Conservation (phyloP, 441 rosid genomes). For the Gossypium gossypioides region DNA sequence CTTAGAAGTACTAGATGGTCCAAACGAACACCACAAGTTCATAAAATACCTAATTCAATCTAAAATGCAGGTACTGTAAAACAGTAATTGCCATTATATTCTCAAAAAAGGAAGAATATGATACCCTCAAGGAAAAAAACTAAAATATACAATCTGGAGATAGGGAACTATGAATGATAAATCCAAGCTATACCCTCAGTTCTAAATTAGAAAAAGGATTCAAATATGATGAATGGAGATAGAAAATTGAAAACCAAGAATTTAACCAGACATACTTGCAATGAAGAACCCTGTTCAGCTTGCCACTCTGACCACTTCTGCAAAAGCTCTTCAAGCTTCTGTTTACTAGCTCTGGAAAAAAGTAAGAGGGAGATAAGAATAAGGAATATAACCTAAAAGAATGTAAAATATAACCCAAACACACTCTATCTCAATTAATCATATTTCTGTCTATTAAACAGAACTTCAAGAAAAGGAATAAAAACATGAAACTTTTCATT, state of each 20-base stretch:
- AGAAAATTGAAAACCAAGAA: background rate
- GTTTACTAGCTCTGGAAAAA: conserved; percentile 65
- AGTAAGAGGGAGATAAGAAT: conserved; percentile 8
- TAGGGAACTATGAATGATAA: background rate
- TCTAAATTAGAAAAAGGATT: conserved; percentile 3
- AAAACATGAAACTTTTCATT: conserved; percentile 9
- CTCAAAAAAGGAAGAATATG: background rate
- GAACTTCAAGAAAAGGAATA: background rate
- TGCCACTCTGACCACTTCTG: conserved; percentile 96
- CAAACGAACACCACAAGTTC: background rate
- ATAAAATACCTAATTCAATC: background rate
- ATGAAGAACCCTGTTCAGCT: conserved; percentile 39
- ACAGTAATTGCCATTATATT: background rate
- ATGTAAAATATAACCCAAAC: conserved; percentile 8
- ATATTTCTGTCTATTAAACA: background rate
- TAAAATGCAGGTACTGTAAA: conserved; percentile 1
- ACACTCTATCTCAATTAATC: background rate
- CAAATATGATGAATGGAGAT: background rate
- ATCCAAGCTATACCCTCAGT: background rate
- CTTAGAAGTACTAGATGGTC: background rate
- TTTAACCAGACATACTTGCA: conserved; percentile 36
- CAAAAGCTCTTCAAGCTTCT: conserved; percentile 67
- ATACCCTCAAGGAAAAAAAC: background rate
- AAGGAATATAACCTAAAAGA: conserved; percentile 10
- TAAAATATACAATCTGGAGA: background rate